Conservation (phyloP, 768 basidiomycete genomes). For the Fomitopsis serialis region DNA sequence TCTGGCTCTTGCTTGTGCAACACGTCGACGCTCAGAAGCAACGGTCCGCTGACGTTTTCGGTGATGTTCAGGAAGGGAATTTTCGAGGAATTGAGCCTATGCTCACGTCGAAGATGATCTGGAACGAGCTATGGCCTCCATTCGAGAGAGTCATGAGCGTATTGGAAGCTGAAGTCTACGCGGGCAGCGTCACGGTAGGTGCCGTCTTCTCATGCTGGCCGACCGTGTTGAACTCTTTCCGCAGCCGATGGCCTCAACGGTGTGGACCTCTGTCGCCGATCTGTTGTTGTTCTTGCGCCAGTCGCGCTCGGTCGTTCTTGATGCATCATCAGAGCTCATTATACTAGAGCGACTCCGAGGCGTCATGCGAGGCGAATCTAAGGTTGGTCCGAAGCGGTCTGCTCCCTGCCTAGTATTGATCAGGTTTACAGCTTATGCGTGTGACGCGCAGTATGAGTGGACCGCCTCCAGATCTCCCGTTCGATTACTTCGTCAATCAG, state of each 20-base stretch:
- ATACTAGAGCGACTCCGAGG: conserved; percentile 45
- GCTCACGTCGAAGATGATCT: conserved; percentile 38
- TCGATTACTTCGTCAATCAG: conserved; percentile 49
- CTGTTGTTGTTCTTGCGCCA: conserved; percentile 59
- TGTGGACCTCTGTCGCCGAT: conserved; percentile 59
- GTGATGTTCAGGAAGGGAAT: not conserved
- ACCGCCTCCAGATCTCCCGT: conserved; percentile 38
- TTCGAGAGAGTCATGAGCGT: conserved; percentile 50
- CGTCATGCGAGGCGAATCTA: conserved; percentile 44
- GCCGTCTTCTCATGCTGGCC: not conserved
- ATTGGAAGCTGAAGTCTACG: conserved; percentile 43
- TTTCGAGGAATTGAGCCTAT: not conserved
- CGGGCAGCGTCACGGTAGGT: conserved; percentile 28
- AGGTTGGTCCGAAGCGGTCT: conserved; percentile 32
- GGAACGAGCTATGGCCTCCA: conserved; percentile 76
- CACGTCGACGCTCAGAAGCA: not conserved
- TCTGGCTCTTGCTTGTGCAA: conserved; percentile 59
- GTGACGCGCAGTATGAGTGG: conserved; percentile 48
- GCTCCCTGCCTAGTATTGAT: conserved; percentile 6
- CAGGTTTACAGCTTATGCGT: conserved; percentile 59
- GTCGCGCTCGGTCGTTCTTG: conserved; percentile 47
- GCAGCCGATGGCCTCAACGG: conserved; percentile 49
- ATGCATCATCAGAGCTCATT: conserved; percentile 44
- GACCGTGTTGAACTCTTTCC: not conserved
- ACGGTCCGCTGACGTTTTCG: not conserved